Conservation (phyloP, 345 rosid genomes). For the Erodium maritimum region DNA sequence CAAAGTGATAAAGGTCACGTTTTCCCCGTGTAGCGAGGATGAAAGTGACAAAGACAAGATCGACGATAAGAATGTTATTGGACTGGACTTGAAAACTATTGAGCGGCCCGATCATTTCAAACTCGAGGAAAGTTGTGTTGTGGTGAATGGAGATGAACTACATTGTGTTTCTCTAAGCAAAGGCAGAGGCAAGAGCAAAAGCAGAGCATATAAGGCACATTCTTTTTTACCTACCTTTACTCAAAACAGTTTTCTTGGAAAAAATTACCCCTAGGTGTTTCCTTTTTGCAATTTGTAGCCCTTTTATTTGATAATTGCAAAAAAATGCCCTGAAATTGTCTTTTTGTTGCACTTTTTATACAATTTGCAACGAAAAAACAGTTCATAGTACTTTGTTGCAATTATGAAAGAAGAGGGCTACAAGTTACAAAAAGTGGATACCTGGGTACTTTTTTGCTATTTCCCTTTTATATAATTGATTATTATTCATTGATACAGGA, state of each 20-base stretch:
- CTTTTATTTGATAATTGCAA: too few relatives aligned
- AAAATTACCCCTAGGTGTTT: background rate
- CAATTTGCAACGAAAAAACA: too few relatives aligned
- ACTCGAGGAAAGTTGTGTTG: conserved; percentile 57
- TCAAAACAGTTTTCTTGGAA: background rate
- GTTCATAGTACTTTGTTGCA: background rate
- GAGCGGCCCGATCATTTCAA: conserved; percentile 18
- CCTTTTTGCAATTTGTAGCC: too few relatives aligned
- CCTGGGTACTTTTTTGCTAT: background rate
- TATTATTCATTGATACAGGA: conserved; percentile 18
- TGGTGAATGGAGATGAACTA: conserved; percentile 42
- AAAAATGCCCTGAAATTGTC: too few relatives aligned
- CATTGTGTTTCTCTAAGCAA: conserved; percentile 18
- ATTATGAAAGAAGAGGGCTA: too few relatives aligned
- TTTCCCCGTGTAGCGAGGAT: conserved; percentile 5
- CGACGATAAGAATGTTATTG: conserved; percentile 16
- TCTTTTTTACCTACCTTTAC: background rate
- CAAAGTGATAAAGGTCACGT: conserved; percentile 9
- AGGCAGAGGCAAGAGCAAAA: conserved; percentile 28
- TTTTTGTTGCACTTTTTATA: too few relatives aligned
- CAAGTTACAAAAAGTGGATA: too few relatives aligned
- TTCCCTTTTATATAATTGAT: background rate
- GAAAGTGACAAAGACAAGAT: background rate
- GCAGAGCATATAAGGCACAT: conserved; percentile 49
- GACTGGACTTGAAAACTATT: conserved; percentile 16